These are phyloP conservation scores for Penicillium parvum DNA, from an alignment of 495 filamentous ascomycete species.

Conservation along the genomic window DNA sequence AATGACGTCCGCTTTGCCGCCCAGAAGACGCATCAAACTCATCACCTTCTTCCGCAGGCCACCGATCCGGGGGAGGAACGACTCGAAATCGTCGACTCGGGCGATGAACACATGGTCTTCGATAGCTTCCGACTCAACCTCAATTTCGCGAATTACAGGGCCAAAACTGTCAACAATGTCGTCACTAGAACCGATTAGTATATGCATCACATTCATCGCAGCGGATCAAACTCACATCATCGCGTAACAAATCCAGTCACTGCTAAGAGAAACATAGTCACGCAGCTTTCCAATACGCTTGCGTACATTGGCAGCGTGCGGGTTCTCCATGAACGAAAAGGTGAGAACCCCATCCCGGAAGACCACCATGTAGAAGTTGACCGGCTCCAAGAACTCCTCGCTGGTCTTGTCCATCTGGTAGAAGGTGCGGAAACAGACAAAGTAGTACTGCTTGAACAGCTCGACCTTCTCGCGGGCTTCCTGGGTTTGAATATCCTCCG, in stretches of 20 bases:
- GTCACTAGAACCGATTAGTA: conserved; percentile 51
- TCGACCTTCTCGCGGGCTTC: conserved; percentile 98
- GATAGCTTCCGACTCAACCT: conserved; percentile 83
- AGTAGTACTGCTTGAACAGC: conserved; percentile 94
- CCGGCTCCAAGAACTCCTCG: conserved; percentile 78
- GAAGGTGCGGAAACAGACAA: conserved; percentile 95
- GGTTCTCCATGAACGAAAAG: conserved; percentile 82
- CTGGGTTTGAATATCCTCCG: conserved; percentile 89
- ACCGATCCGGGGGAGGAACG: conserved; percentile 83
- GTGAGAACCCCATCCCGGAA: conserved; percentile 94
- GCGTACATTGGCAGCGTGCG: conserved; percentile 81
- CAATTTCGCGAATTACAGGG: conserved; percentile 80
- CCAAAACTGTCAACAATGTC: conserved; percentile 96
- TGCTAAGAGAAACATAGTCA: conserved; percentile 86
- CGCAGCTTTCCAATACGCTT: conserved; percentile 88
- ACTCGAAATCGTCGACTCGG: conserved; percentile 78
- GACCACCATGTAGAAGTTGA: conserved; percentile 94
- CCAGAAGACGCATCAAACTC: conserved; percentile 84
- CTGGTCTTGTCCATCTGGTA: conserved; percentile 70
- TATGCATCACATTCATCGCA: conserved; percentile 7
- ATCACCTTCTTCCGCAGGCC: conserved; percentile 91
- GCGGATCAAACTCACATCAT: conserved; percentile 66
- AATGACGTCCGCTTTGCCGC: conserved; percentile 96
- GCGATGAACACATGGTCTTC: conserved; percentile 93
- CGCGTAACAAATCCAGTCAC: conserved; percentile 98